These are phyloP conservation scores for Phytomonas serpens DNA, from an alignment of 208 protist genomes.

Conservation along the genomic window DNA sequence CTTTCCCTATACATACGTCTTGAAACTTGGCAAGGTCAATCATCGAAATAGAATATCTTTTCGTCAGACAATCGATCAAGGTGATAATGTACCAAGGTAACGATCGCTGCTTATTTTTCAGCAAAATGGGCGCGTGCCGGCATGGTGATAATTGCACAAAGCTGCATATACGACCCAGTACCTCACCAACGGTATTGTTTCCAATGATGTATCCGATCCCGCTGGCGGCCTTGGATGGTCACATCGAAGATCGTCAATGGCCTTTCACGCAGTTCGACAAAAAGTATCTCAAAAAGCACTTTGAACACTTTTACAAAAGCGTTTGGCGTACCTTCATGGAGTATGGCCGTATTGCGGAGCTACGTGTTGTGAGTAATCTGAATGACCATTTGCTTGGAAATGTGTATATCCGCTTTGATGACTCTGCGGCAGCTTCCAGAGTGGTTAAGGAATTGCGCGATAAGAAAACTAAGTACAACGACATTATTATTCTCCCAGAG, in stretches of 20 bases:
- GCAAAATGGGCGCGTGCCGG: slow-evolving; percentile 97
- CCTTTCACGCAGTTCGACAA: slow-evolving; percentile 55
- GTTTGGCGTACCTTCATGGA: slow-evolving; percentile 92
- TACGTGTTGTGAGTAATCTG: slow-evolving; percentile 95
- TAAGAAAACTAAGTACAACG: slow-evolving; percentile 65
- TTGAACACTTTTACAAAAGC: slow-evolving; percentile 97
- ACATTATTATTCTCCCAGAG: slow-evolving; percentile 88
- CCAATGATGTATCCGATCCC: slow-evolving; percentile 96
- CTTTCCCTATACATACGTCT: background rate
- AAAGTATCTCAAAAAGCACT: slow-evolving; percentile 90
- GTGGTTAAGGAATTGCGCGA: slow-evolving; percentile 77
- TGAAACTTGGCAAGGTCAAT: background rate
- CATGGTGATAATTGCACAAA: slow-evolving; percentile 96
- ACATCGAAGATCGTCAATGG: slow-evolving; percentile 58
- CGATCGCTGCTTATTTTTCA: slow-evolving; percentile 93
- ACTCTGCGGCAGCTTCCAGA: slow-evolving; percentile 78
- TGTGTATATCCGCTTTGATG: slow-evolving; percentile 96
- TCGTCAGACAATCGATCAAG: background rate
- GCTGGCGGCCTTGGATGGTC: slow-evolving; percentile 23
- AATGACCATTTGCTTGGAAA: slow-evolving; percentile 97
- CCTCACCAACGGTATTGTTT: slow-evolving; percentile 94
- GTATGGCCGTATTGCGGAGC: slow-evolving; percentile 91
- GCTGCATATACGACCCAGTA: slow-evolving; percentile 89
- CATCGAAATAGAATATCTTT: background rate
- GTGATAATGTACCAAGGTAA: slow-evolving; percentile 19